Conservation (phyloP, 2,329 filamentous ascomycete genomes). For the Diaporthe amygdali region DNA sequence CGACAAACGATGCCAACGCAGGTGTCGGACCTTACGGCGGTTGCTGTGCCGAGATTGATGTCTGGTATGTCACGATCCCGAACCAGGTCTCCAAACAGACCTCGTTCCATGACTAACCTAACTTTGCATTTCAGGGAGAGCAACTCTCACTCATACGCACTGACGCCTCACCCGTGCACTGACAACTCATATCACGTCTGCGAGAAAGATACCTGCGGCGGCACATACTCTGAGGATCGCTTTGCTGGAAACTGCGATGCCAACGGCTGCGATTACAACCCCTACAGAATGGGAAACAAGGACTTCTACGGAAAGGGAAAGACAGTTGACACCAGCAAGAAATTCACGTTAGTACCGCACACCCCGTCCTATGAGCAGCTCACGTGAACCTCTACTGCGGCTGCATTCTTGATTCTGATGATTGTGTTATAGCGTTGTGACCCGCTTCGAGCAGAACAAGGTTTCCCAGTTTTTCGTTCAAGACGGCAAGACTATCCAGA, state of each 20-base stretch:
- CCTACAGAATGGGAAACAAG: slow-evolving; percentile 66
- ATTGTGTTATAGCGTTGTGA: not conserved
- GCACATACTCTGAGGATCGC: slow-evolving; percentile 52
- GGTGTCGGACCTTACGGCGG: slow-evolving; percentile 50
- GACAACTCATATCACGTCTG: slow-evolving; percentile 53
- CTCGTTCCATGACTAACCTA: not conserved
- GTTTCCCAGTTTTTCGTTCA: slow-evolving; percentile 67
- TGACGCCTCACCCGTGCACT: slow-evolving; percentile 66
- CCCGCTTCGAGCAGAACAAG: slow-evolving; percentile 48
- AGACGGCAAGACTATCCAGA: slow-evolving; percentile 56
- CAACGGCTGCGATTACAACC: slow-evolving; percentile 71
- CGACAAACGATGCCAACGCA: slow-evolving; percentile 52
- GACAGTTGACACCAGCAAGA: slow-evolving; percentile 60
- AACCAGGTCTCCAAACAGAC: not conserved
- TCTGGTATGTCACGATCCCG: slow-evolving; percentile 45
- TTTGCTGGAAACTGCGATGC: slow-evolving; percentile 67
- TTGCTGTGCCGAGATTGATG: slow-evolving; percentile 60
- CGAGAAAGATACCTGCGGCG: slow-evolving; percentile 51
- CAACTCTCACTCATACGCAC: slow-evolving; percentile 27
- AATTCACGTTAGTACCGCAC: slow-evolving; percentile 66
- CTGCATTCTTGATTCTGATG: slow-evolving; percentile 35
- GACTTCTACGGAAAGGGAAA: slow-evolving; percentile 65
- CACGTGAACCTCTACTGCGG: too few relatives aligned
- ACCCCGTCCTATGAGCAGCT: not conserved
- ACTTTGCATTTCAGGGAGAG: not conserved